Percentiles rank a stretch among this genome's conserved stretches.
Conservation (phyloP, 495 filamentous ascomycete genomes). For the Penicillium lividum region DNA sequence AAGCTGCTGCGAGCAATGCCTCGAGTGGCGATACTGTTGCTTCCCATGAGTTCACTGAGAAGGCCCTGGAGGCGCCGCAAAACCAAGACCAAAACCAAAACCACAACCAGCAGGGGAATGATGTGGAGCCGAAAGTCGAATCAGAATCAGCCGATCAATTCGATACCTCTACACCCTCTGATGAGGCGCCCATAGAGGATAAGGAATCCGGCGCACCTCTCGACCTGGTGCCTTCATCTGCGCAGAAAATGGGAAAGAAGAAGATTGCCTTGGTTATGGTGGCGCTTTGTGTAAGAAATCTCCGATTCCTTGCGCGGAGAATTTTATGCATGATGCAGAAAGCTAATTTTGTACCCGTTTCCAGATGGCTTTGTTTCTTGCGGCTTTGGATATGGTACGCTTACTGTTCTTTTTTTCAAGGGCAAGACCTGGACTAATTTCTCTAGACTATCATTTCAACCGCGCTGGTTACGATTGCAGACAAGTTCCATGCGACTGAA, state of each 20-base stretch:
- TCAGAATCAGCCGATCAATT: not conserved
- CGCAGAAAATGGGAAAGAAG: constrained; percentile 47
- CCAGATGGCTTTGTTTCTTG: constrained; percentile 53
- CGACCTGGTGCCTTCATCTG: constrained; percentile 41
- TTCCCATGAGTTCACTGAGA: constrained; percentile 12
- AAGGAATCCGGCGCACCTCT: constrained; percentile 26
- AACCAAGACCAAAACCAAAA: constrained; percentile 2
- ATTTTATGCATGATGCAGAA: not conserved
- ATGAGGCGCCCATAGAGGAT: constrained; percentile 20
- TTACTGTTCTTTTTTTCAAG: not conserved
- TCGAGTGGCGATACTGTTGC: constrained; percentile 24
- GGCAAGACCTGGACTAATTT: not conserved
- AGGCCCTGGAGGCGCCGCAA: constrained; percentile 14
- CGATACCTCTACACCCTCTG: not conserved
- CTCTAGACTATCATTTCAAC: constrained; percentile 54
- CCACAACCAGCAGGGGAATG: not conserved
- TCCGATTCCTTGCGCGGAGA: not conserved
- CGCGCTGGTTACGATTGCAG: constrained; percentile 63
- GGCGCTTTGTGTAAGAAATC: constrained; percentile 48
- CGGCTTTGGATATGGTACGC: constrained; percentile 54
- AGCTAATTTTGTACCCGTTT: constrained; percentile 17
- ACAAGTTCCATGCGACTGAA: constrained; percentile 58
- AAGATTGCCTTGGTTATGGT: constrained; percentile 52
- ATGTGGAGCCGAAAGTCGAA: constrained; percentile 16
- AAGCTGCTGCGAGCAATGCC: constrained; percentile 11